These are phyloP conservation scores for Phlegmacium glaucopus DNA, from an alignment of 768 basidiomycete genomes.

Conservation along the genomic window DNA sequence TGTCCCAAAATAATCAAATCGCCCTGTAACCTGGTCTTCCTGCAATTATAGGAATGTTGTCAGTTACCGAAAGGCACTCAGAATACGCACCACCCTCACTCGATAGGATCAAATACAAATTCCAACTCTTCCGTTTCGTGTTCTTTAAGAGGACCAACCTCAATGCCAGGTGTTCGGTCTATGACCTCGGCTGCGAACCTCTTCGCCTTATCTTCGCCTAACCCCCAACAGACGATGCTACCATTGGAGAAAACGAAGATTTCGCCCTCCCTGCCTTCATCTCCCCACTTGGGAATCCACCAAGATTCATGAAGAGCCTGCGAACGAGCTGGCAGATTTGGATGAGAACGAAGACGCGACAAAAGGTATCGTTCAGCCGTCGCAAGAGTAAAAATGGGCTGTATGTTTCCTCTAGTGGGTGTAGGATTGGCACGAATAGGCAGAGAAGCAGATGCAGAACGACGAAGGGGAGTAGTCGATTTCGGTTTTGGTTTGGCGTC, in stretches of 20 bases:
- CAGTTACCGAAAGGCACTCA: slow-evolving; percentile 4
- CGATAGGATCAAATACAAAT: slow-evolving; percentile 86
- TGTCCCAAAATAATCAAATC: slow-evolving; percentile 89
- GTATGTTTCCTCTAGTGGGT: slow-evolving; percentile 77
- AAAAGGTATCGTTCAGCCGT: slow-evolving; percentile 84
- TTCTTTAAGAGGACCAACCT: slow-evolving; percentile 62
- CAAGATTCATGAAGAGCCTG: slow-evolving; percentile 70
- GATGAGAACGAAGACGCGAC: slow-evolving; percentile 49
- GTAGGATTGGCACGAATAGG: slow-evolving; percentile 86
- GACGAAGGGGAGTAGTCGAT: slow-evolving; percentile 72
- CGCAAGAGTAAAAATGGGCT: slow-evolving; percentile 76
- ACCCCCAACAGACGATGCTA: slow-evolving; percentile 88
- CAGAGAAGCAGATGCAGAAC: slow-evolving; percentile 81
- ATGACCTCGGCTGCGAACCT: slow-evolving; percentile 66
- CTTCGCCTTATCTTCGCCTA: slow-evolving; percentile 71
- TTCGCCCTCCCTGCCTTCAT: slow-evolving; percentile 63
- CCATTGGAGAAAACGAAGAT: slow-evolving; percentile 88
- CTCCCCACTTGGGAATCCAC: slow-evolving; percentile 75
- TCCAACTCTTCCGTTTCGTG: slow-evolving; percentile 89
- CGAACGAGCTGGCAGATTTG: slow-evolving; percentile 49
- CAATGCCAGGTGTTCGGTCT: slow-evolving; percentile 45
- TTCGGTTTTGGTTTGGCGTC: slow-evolving; percentile 72
- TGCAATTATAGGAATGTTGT: slow-evolving; percentile 27
- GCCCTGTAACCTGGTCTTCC: slow-evolving; percentile 84
- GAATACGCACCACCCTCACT: slow-evolving; percentile 52